phyloP scores from a whole-genome alignment of 2,329 filamentous ascomycete genomes.

The Aspergillus cejpii region DNA sequence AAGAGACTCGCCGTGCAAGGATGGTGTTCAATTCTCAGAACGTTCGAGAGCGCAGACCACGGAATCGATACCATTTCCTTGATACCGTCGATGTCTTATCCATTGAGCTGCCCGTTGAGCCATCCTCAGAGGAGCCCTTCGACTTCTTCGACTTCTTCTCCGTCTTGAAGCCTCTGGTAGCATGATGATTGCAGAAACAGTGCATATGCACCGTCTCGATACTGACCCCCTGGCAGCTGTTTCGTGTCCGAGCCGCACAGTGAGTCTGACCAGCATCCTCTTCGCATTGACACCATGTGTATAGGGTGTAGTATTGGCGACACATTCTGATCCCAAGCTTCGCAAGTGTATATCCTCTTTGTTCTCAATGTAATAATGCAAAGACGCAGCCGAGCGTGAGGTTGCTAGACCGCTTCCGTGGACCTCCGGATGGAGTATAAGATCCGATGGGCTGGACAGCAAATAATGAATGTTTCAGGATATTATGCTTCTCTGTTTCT shows the following conservation, averaged over 20 bases:
- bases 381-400: too few relatives aligned
- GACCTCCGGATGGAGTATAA: too few relatives aligned
- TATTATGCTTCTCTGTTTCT: too few relatives aligned
- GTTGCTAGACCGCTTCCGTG: not conserved
- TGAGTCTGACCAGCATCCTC: constrained; percentile 29
- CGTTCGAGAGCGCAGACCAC: constrained; percentile 20
- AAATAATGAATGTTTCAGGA: too few relatives aligned
- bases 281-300: constrained; percentile 37
- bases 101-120: constrained; percentile 9
- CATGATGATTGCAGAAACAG: constrained; percentile 35
- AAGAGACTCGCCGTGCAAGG: not conserved
- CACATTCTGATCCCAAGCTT: constrained; percentile 24
- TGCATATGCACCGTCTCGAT: constrained; percentile 37
- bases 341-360: not conserved
- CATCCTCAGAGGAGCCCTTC: constrained; percentile 1
- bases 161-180: constrained; percentile 27
- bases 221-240: constrained; percentile 27
- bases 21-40: constrained; percentile 4
- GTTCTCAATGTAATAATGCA: too few relatives aligned
- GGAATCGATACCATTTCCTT: constrained; percentile 30
- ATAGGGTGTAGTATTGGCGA: constrained; percentile 33
- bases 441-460: too few relatives aligned
- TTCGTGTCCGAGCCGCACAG: constrained; percentile 24
- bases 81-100: constrained; percentile 20
- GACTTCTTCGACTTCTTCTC: constrained; percentile 28